Conservation (phyloP, 1,284 basidiomycete species). For the Sphaerobolus stellatus region DNA sequence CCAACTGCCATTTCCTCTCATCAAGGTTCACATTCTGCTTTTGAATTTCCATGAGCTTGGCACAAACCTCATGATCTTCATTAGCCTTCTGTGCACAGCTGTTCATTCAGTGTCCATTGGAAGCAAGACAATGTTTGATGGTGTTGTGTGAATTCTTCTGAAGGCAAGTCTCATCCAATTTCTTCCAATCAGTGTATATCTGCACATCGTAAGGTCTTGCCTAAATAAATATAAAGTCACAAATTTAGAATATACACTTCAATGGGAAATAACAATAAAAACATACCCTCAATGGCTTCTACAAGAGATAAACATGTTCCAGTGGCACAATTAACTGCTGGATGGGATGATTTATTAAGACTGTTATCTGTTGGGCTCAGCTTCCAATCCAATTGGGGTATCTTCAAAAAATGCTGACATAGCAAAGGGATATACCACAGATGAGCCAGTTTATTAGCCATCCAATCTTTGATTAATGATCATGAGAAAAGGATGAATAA, state of each 20-base stretch:
- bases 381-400: background rate
- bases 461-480: background rate
- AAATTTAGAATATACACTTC: too few relatives aligned
- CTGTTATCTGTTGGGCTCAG: background rate
- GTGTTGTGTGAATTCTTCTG: too few relatives aligned
- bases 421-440: background rate
- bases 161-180: too few relatives aligned
- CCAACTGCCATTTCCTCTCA: too few relatives aligned
- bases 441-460: background rate
- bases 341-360: background rate
- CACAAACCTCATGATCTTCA: background rate
- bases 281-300: background rate
- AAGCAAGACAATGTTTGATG: background rate
- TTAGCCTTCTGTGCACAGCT: background rate
- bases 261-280: too few relatives aligned
- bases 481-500: background rate
- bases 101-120: background rate
- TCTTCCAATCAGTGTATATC: too few relatives aligned
- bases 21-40: too few relatives aligned
- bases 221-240: too few relatives aligned
- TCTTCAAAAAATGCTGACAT: background rate
- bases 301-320: background rate
- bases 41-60: too few relatives aligned
- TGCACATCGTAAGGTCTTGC: too few relatives aligned
- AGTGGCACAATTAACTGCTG: background rate